Conservation (phyloP, 1,284 basidiomycete species). For the Rhodotorula glutinis region DNA sequence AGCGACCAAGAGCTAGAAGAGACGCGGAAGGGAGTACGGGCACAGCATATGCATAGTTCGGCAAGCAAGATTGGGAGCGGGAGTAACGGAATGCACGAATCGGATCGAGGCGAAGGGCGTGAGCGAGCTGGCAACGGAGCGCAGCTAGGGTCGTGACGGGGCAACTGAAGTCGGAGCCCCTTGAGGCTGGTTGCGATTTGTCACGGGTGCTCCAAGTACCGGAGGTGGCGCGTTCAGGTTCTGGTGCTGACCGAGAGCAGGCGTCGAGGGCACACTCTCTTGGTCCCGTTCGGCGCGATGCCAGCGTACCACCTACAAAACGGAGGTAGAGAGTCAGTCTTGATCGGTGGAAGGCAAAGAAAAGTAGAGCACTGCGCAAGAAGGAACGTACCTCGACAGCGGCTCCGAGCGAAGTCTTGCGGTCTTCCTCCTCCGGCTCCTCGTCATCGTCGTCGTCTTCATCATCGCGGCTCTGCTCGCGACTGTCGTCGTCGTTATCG, state of each 20-base stretch:
- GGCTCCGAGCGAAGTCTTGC: conserved; percentile 24
- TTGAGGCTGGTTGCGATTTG: background rate
- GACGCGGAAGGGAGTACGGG: too few relatives aligned
- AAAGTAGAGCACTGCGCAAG: too few relatives aligned
- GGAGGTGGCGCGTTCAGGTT: too few relatives aligned
- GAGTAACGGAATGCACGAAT: too few relatives aligned
- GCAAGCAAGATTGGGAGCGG: too few relatives aligned
- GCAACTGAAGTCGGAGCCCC: background rate
- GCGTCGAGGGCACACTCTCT: conserved; percentile 7
- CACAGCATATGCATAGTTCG: too few relatives aligned
- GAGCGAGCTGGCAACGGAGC: too few relatives aligned
- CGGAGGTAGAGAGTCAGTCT: background rate
- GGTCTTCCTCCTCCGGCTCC: conserved; percentile 10
- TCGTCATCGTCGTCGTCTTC: conserved; percentile 24
- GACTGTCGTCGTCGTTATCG: conserved; percentile 1
- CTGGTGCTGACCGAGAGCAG: background rate
- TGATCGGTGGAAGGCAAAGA: too few relatives aligned
- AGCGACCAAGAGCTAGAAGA: too few relatives aligned
- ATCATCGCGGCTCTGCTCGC: background rate
- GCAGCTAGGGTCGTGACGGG: too few relatives aligned
- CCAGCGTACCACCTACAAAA: conserved; percentile 32
- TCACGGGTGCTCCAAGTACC: background rate
- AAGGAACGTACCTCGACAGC: conserved; percentile 22
- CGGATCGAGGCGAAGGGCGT: too few relatives aligned
- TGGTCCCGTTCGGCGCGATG: conserved; percentile 29